Percentiles rank a stretch among this genome's conserved stretches.
Evolutionary conservation across 768 basidiomycete species (phyloP).

Genomic region (Mycena capillaripes): DNA sequence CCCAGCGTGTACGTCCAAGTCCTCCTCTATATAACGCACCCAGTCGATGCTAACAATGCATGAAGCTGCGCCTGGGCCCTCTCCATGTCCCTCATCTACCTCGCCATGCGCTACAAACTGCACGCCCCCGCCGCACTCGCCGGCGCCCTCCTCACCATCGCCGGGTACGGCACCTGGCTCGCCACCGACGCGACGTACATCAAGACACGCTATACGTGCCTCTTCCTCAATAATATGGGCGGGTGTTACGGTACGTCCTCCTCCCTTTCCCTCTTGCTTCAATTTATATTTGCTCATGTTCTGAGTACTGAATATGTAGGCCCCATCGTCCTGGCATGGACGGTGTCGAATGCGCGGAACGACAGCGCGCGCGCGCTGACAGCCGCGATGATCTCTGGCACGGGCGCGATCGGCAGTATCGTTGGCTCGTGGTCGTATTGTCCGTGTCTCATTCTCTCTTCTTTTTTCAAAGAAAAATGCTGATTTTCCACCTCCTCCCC

Average conservation of each 20-base stretch:
- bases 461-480: background rate
- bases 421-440: slow-evolving; percentile 23
- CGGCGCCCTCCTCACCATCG: slow-evolving; percentile 7
- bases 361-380: slow-evolving; percentile 8
- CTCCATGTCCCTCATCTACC: slow-evolving; percentile 3
- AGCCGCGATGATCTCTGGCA: background rate
- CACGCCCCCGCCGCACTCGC: slow-evolving; percentile 4
- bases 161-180: slow-evolving; percentile 21
- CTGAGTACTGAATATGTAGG: background rate
- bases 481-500: too few species aligned
- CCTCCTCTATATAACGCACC: background rate
- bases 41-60: background rate
- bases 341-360: slow-evolving; percentile 5
- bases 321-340: slow-evolving; percentile 20
- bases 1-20: background rate
- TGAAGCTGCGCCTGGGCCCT: slow-evolving; percentile 13
- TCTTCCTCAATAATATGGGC: slow-evolving; percentile 24
- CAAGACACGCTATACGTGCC: slow-evolving; percentile 16
- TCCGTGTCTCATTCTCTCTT: background rate
- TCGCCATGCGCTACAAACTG: slow-evolving; percentile 2
- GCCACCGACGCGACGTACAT: slow-evolving; percentile 6
- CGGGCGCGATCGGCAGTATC: slow-evolving; percentile 7
- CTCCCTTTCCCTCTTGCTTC: background rate
- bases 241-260: background rate
- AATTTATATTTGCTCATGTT: background rate